Percentiles rank a stretch among this genome's conserved stretches.
These are phyloP conservation scores for Lodderomyces elongisporus DNA, from an alignment of 1,139 yeast genomes.

Conservation along the genomic window DNA sequence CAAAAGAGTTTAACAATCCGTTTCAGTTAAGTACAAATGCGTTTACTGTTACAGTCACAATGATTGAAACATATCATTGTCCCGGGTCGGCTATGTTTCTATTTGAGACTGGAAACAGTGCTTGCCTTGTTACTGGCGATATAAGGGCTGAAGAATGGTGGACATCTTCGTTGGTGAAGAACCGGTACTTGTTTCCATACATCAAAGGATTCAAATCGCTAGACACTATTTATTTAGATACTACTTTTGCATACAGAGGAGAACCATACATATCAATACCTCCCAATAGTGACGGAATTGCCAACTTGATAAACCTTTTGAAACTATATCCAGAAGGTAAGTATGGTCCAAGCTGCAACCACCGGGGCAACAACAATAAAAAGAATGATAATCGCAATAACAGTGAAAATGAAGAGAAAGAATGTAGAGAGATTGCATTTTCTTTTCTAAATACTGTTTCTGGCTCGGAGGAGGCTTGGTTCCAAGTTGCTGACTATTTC, in stretches of 20 bases:
- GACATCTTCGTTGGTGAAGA: conserved; percentile 32
- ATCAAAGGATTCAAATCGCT: conserved; percentile 29
- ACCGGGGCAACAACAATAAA: no score
- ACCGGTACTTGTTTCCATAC: conserved; percentile 42
- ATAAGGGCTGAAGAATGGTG: conserved; percentile 56
- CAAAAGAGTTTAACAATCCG: no score
- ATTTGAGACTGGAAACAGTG: conserved; percentile 27
- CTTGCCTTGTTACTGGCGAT: conserved; percentile 56
- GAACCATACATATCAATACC: conserved; percentile 46
- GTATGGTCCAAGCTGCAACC: no score
- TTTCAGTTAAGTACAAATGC: no score
- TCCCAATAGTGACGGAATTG: conserved; percentile 40
- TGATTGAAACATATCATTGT: no score
- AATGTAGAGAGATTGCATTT: no score
- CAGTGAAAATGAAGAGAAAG: no score
- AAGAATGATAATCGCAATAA: no score
- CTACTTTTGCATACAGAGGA: conserved; percentile 49
- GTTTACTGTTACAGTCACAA: no score
- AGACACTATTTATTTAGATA: conserved; percentile 51
- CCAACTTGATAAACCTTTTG: conserved; percentile 28
- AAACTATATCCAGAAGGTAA: conserved; percentile 45
- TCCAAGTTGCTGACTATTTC: no score
- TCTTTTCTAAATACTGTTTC: no score
- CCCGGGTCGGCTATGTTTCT: conserved; percentile 60
- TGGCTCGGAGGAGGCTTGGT: no score